A percentile compares a stretch with the other conserved stretches of the same genome.
Evolutionary conservation across 2,329 filamentous ascomycete species (phyloP).

Genomic region (Gyromitra esculenta): DNA sequence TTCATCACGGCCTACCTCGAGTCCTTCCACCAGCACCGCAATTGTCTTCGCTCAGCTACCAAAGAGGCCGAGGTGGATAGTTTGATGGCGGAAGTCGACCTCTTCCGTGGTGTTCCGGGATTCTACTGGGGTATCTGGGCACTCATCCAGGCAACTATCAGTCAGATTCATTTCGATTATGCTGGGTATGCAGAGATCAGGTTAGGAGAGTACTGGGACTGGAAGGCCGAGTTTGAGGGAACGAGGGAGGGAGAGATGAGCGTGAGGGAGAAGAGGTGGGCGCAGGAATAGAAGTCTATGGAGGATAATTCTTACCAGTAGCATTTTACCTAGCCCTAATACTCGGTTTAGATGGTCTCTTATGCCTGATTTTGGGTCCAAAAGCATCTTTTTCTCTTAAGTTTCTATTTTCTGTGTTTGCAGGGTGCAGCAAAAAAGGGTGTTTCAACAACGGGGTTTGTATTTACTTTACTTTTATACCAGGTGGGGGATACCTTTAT

Average conservation of each 20-base stretch:
- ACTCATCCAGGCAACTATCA: conserved; percentile 91
- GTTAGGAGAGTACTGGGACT: conserved; percentile 90
- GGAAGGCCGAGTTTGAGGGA: conserved; percentile 69
- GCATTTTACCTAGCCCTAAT: not conserved
- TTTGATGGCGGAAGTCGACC: conserved; percentile 82
- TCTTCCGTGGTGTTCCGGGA: conserved; percentile 87
- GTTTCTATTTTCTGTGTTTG: conserved; percentile 21
- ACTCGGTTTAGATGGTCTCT: not conserved
- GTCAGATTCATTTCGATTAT: conserved; percentile 96
- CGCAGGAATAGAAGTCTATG: conserved; percentile 57
- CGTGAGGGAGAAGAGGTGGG: conserved; percentile 83
- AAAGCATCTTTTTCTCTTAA: not conserved
- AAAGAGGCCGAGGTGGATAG: conserved; percentile 71
- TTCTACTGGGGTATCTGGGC: conserved; percentile 94
- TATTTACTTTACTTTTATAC: conserved; percentile 9
- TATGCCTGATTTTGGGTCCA: not conserved
- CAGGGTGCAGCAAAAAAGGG: conserved; percentile 28
- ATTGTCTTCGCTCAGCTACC: conserved; percentile 62
- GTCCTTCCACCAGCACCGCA: conserved; percentile 72
- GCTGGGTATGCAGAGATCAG: conserved; percentile 86
- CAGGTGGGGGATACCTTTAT: conserved; percentile 21
- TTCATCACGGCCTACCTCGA: conserved; percentile 86
- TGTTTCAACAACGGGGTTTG: conserved; percentile 52
- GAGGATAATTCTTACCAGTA: not conserved
- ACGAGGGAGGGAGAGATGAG: conserved; percentile 69